A percentile compares a stretch with the other conserved stretches of the same genome.
Evolutionary conservation across 2,329 filamentous ascomycete species (phyloP).

Genomic region (Diaporthe helianthi): DNA sequence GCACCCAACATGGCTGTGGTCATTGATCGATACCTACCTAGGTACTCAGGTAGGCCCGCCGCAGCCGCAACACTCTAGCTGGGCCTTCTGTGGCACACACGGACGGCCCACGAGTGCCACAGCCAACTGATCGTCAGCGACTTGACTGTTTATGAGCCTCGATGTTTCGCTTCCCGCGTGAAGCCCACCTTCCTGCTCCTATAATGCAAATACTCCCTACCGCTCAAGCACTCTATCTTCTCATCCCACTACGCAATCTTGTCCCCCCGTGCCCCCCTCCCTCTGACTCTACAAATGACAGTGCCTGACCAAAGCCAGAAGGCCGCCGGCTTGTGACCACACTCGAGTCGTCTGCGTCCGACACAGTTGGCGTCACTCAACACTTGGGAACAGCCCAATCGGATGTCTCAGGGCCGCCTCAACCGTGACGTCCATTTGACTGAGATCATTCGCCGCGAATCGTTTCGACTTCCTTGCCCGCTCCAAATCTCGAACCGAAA

Average conservation of each 20-base stretch:
- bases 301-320: background rate
- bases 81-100: too few species aligned
- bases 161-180: conserved; percentile 29
- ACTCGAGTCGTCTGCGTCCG: conserved; percentile 21
- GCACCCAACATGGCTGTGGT: background rate
- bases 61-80: background rate
- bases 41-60: too few species aligned
- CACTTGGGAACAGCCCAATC: conserved; percentile 26
- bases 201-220: conserved; percentile 22
- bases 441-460: conserved; percentile 30
- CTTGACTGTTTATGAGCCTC: conserved; percentile 18
- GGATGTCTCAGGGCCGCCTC: conserved; percentile 27
- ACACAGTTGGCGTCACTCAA: conserved; percentile 21
- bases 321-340: conserved; percentile 25
- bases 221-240: background rate
- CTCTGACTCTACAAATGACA: background rate
- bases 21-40: conserved; percentile 16
- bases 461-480: conserved; percentile 4
- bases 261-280: background rate
- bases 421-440: conserved; percentile 19
- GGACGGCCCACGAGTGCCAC: conserved; percentile 5
- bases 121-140: conserved; percentile 4
- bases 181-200: conserved; percentile 17
- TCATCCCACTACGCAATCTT: background rate
- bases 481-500: conserved; percentile 18